These are phyloP conservation scores for Pestalotiopsis sp. DNA, from an alignment of 2,329 filamentous ascomycete species.

Conservation along the genomic window DNA sequence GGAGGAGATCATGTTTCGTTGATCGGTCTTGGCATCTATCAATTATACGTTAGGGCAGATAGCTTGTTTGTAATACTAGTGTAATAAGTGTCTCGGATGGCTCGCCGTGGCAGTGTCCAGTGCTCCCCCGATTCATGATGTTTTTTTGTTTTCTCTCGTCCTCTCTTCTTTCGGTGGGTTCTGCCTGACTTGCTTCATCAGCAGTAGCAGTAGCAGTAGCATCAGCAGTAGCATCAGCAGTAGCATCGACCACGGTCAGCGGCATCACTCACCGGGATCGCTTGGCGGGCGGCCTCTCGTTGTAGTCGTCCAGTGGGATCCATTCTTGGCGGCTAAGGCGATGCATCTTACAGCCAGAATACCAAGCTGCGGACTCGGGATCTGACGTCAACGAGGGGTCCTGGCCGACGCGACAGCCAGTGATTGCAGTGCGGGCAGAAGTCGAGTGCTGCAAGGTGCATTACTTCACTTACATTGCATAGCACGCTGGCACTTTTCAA, in stretches of 20 bases:
- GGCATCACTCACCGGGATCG: not conserved
- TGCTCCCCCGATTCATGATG: not conserved
- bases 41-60: not conserved
- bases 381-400: not conserved
- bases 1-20: not conserved
- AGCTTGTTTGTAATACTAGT: not conserved
- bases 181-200: not conserved
- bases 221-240: not conserved
- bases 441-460: too few species aligned
- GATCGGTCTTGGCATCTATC: not conserved
- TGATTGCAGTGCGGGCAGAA: not conserved
- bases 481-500: not conserved
- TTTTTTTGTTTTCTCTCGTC: not conserved
- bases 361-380: not conserved
- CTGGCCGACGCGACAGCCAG: not conserved
- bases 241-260: not conserved
- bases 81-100: not conserved
- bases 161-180: not conserved
- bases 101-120: not conserved
- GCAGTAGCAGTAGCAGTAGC: too few species aligned
- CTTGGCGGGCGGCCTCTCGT: conserved; percentile 6
- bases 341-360: not conserved
- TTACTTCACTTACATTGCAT: too few species aligned
- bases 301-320: not conserved
- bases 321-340: not conserved